phyloP scores from a whole-genome alignment of 441 rosid genomes.

The Corymbia citriodora region DNA sequence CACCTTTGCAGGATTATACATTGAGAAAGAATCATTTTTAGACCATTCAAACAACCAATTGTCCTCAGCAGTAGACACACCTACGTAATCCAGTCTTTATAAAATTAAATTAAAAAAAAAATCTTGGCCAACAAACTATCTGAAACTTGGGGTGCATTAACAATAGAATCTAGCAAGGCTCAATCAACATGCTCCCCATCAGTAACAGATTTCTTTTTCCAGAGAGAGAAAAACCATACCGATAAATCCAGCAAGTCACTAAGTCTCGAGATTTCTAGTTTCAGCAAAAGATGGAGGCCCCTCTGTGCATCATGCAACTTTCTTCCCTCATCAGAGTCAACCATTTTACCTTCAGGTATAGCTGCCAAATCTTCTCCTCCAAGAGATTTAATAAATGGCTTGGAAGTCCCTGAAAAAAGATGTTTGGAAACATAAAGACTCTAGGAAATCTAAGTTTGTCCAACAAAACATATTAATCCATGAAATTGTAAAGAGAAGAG shows the following conservation, averaged over 20 bases:
- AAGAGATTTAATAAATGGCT: not conserved
- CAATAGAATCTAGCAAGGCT: not conserved
- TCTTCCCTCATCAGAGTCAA: slow-evolving; percentile 26
- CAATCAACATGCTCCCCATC: not conserved
- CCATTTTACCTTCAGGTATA: slow-evolving; percentile 25
- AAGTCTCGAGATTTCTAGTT: slow-evolving; percentile 59
- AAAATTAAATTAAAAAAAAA: not conserved
- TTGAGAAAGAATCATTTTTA: not conserved
- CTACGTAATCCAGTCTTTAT: not conserved
- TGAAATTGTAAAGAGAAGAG: not conserved
- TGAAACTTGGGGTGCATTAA: not conserved
- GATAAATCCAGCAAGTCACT: slow-evolving; percentile 58
- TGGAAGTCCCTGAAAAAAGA: not conserved
- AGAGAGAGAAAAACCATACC: slow-evolving; percentile 41
- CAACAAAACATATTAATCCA: not conserved
- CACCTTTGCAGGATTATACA: not conserved
- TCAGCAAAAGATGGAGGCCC: slow-evolving; percentile 52
- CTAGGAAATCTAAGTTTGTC: not conserved
- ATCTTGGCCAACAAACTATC: not conserved
- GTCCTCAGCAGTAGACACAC: not conserved
- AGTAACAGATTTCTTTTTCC: slow-evolving; percentile 8
- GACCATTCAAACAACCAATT: not conserved
- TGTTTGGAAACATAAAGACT: not conserved
- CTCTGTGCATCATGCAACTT: slow-evolving; percentile 43
- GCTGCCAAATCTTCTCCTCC: slow-evolving; percentile 20